phyloP scores from a whole-genome alignment of 306 rosid species.

The Trifolium pratense region DNA sequence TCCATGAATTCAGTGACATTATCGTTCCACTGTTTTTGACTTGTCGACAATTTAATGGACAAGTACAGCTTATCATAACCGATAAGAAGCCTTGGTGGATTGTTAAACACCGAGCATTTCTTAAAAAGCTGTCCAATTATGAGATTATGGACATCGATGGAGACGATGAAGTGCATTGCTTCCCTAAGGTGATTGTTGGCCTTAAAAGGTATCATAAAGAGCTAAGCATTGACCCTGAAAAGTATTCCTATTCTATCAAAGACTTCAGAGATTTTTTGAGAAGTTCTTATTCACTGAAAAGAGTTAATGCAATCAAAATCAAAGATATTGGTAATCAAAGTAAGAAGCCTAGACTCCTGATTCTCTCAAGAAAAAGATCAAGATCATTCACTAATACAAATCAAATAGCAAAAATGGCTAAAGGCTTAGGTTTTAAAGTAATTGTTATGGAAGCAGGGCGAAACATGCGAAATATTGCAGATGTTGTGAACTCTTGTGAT shows the following conservation, averaged over 20 bases:
- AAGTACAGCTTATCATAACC: slow-evolving; percentile 70
- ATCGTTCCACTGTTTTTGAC: slow-evolving; percentile 76
- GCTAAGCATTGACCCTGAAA: slow-evolving; percentile 64
- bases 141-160: slow-evolving; percentile 62
- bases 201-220: slow-evolving; percentile 65
- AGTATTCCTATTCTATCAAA: slow-evolving; percentile 63
- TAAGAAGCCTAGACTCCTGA: slow-evolving; percentile 66
- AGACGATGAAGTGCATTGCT: slow-evolving; percentile 72
- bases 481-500: slow-evolving; percentile 81
- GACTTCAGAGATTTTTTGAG: slow-evolving; percentile 75
- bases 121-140: slow-evolving; percentile 63
- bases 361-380: slow-evolving; percentile 67
- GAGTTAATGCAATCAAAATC: slow-evolving; percentile 50
- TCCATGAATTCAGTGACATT: slow-evolving; percentile 83
- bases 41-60: slow-evolving; percentile 63
- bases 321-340: slow-evolving; percentile 19
- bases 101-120: slow-evolving; percentile 53
- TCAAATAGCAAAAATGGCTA: slow-evolving; percentile 62
- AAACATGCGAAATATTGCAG: slow-evolving; percentile 54
- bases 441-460: slow-evolving; percentile 54
- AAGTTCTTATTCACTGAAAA: slow-evolving; percentile 58
- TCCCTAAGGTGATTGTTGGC: slow-evolving; percentile 70
- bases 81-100: slow-evolving; percentile 57
- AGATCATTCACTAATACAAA: slow-evolving; percentile 68
- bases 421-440: slow-evolving; percentile 66